Percentiles rank a stretch among this genome's conserved stretches.
phyloP scores from a whole-genome alignment of 2,329 filamentous ascomycete species.

The Pezicula radicicola region DNA sequence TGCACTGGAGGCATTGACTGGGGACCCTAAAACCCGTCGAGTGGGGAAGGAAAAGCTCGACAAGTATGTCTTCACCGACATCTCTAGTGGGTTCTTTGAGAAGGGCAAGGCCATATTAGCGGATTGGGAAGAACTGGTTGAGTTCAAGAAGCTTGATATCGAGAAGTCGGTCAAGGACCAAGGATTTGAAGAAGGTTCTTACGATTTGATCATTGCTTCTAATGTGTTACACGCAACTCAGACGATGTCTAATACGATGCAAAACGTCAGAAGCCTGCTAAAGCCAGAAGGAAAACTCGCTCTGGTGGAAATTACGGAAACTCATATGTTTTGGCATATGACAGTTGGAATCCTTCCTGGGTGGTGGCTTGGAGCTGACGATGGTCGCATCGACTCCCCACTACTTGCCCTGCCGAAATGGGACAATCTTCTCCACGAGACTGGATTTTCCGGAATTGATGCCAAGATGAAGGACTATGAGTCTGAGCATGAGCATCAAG shows the following conservation, averaged over 20 bases:
- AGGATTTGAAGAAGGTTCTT: constrained; percentile 11
- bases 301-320: constrained; percentile 20
- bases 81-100: neutral
- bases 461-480: neutral
- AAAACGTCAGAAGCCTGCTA: constrained; percentile 25
- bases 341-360: too few relatives aligned
- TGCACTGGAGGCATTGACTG: neutral
- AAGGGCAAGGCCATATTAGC: neutral
- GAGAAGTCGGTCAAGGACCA: constrained; percentile 10
- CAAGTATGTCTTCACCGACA: neutral
- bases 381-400: too few relatives aligned
- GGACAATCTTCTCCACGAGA: too few relatives aligned
- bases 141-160: constrained; percentile 27
- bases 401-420: too few relatives aligned
- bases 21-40: neutral
- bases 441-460: too few relatives aligned
- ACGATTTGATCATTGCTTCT: constrained; percentile 21
- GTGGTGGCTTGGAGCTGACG: too few relatives aligned
- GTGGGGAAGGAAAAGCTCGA: neutral
- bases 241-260: constrained; percentile 20
- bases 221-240: constrained; percentile 20
- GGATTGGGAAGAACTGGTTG: neutral
- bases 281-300: constrained; percentile 27
- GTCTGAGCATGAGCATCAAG: neutral
- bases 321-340: too few relatives aligned